These are phyloP conservation scores for Pleurotus sapidus DNA, from an alignment of 768 basidiomycete genomes.

Conservation along the genomic window DNA sequence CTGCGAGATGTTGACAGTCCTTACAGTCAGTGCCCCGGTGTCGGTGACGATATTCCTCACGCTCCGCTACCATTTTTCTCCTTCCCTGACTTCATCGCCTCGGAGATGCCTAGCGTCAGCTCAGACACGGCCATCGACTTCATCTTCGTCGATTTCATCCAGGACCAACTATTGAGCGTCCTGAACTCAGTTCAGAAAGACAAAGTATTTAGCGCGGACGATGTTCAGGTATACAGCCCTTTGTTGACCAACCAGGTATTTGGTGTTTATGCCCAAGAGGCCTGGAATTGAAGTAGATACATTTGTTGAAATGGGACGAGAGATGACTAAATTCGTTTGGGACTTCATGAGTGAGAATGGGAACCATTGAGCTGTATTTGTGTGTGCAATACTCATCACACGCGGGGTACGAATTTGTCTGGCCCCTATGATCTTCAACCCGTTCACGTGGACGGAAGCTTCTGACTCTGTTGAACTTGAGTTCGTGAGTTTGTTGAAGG, in stretches of 20 bases:
- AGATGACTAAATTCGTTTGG: no score
- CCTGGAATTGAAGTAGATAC: constrained; percentile 35
- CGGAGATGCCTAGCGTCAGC: constrained; percentile 46
- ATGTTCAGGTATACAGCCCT: constrained; percentile 55
- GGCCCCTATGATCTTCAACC: no score
- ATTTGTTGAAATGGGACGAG: neutral
- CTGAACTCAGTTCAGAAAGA: constrained; percentile 54
- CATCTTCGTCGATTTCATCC: constrained; percentile 74
- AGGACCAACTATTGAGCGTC: constrained; percentile 43
- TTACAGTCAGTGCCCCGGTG: constrained; percentile 63
- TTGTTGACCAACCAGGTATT: constrained; percentile 48
- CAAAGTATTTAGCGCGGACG: constrained; percentile 45
- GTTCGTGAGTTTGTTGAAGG: no score
- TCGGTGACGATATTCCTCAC: constrained; percentile 74
- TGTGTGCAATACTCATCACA: no score
- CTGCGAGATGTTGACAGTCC: neutral
- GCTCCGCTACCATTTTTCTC: constrained; percentile 53
- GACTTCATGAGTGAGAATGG: no score
- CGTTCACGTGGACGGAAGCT: no score
- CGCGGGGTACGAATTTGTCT: no score
- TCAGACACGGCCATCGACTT: constrained; percentile 60
- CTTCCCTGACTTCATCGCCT: constrained; percentile 57
- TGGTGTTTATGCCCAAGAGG: constrained; percentile 52
- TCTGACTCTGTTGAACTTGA: no score
- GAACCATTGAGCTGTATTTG: no score